Evolutionary conservation across 108 stramenopile genomes (phyloP).

Genomic region (Skeletonema potamos): DNA sequence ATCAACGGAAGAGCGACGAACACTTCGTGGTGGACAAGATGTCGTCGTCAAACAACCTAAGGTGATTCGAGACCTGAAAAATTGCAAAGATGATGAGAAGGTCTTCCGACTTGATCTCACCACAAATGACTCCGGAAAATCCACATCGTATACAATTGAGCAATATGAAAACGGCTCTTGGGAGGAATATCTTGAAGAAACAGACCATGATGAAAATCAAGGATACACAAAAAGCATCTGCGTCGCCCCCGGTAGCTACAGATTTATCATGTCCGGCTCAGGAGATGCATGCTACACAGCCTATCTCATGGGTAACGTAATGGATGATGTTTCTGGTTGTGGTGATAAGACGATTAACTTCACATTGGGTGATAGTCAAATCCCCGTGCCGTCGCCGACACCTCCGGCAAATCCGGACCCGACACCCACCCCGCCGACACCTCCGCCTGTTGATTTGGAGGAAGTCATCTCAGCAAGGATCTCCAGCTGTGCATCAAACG

Average conservation of each 20-base stretch:
- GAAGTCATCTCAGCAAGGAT: not conserved
- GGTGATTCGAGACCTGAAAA: not conserved
- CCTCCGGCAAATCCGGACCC: not conserved
- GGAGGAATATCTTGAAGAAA: not conserved
- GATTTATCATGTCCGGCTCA: not conserved
- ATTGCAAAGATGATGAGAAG: not conserved
- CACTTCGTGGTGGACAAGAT: not conserved
- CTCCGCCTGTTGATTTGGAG: not conserved
- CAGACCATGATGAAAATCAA: not conserved
- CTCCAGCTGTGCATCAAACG: not conserved
- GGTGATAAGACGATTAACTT: not conserved
- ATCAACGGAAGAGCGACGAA: not conserved
- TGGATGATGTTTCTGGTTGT: not conserved
- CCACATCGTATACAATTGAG: not conserved
- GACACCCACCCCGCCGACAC: not conserved
- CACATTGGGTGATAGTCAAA: not conserved
- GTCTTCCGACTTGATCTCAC: not conserved
- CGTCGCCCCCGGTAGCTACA: not conserved
- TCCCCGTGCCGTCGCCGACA: not conserved
- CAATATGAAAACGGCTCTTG: not conserved
- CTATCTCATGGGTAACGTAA: not conserved
- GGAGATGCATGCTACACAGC: not conserved
- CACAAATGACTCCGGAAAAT: not conserved
- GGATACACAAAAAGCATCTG: not conserved
- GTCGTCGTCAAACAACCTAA: not conserved